Evolutionary conservation across 805 yeast species (phyloP).

Genomic region (Metschnikowia sp.): DNA sequence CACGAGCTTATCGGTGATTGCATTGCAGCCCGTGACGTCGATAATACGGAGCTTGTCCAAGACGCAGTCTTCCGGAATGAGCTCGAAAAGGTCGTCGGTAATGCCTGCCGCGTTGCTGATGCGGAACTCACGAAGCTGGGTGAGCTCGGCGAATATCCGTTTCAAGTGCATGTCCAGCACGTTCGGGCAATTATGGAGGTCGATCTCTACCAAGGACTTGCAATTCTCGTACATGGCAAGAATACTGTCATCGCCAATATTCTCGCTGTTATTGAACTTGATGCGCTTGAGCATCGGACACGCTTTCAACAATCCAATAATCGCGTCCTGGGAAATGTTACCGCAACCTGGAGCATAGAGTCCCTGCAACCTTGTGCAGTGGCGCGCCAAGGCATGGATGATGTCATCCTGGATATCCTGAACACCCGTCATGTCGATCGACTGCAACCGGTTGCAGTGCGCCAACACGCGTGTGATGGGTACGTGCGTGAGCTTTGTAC

Average conservation of each 20-base stretch:
- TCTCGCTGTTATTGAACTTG: slow-evolving; percentile 68
- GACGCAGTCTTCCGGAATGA: slow-evolving; percentile 44
- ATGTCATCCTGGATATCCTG: slow-evolving; percentile 62
- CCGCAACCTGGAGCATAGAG: slow-evolving; percentile 84
- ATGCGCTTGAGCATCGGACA: slow-evolving; percentile 81
- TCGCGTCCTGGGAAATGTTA: slow-evolving; percentile 62
- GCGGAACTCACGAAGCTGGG: slow-evolving; percentile 81
- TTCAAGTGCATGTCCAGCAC: slow-evolving; percentile 64
- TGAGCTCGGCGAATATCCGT: slow-evolving; percentile 54
- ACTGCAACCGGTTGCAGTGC: slow-evolving; percentile 69
- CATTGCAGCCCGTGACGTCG: slow-evolving; percentile 80
- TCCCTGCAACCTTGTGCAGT: slow-evolving; percentile 81
- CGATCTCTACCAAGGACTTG: slow-evolving; percentile 82
- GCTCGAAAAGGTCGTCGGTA: slow-evolving; percentile 61
- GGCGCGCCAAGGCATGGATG: slow-evolving; percentile 59
- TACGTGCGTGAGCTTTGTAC: slow-evolving; percentile 56
- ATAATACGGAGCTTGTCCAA: slow-evolving; percentile 72
- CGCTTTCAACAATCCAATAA: slow-evolving; percentile 51
- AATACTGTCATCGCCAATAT: slow-evolving; percentile 63
- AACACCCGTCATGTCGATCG: slow-evolving; percentile 84
- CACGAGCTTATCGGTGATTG: slow-evolving; percentile 76
- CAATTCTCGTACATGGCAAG: slow-evolving; percentile 64
- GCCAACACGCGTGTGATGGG: slow-evolving; percentile 61
- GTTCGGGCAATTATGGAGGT: slow-evolving; percentile 75
- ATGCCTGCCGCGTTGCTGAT: slow-evolving; percentile 69